Percentiles rank a stretch among this genome's conserved stretches.
phyloP scores from a whole-genome alignment of 805 yeast species.

The Ogataea nakhonphanomensis region DNA sequence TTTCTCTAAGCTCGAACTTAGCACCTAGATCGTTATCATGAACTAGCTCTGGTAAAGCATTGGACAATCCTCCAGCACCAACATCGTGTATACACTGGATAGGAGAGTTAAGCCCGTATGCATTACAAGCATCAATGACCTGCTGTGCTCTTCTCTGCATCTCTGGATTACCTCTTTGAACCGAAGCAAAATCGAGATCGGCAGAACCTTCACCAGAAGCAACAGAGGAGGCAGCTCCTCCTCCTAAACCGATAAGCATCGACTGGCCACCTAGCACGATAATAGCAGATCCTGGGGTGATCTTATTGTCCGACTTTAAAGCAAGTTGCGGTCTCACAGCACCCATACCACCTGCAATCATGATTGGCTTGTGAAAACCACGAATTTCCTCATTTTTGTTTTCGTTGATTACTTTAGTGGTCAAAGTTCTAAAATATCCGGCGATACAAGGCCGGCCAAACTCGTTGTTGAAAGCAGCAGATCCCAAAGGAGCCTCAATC shows the following conservation, averaged over 20 bases:
- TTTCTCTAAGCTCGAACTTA: conserved; percentile 82
- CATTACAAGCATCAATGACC: conserved; percentile 91
- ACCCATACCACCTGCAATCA: conserved; percentile 99
- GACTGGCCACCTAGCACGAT: conserved; percentile 97
- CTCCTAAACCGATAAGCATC: conserved; percentile 98
- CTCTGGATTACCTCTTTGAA: conserved; percentile 98
- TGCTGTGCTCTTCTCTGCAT: conserved; percentile 99
- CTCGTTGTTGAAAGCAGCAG: conserved; percentile 97
- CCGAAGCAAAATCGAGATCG: conserved; percentile 95
- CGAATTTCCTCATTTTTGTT: conserved; percentile 70
- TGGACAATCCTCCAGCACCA: conserved; percentile 98
- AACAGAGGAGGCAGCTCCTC: conserved; percentile 98
- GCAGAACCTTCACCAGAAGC: conserved; percentile 97
- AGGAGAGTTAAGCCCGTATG: conserved; percentile 71
- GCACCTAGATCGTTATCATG: conserved; percentile 98
- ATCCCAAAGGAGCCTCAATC: conserved; percentile 96
- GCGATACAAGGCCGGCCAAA: conserved; percentile 97
- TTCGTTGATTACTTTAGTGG: conserved; percentile 66
- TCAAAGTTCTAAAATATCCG: conserved; percentile 94
- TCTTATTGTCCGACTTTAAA: conserved; percentile 70
- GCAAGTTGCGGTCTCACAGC: conserved; percentile 92
- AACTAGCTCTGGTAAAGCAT: conserved; percentile 95
- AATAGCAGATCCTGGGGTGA: conserved; percentile 87
- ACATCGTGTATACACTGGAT: conserved; percentile 97
- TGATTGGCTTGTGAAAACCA: conserved; percentile 98